These are phyloP conservation scores for Xylaria sp. DNA, from an alignment of 2,329 filamentous ascomycete genomes.

Conservation along the genomic window DNA sequence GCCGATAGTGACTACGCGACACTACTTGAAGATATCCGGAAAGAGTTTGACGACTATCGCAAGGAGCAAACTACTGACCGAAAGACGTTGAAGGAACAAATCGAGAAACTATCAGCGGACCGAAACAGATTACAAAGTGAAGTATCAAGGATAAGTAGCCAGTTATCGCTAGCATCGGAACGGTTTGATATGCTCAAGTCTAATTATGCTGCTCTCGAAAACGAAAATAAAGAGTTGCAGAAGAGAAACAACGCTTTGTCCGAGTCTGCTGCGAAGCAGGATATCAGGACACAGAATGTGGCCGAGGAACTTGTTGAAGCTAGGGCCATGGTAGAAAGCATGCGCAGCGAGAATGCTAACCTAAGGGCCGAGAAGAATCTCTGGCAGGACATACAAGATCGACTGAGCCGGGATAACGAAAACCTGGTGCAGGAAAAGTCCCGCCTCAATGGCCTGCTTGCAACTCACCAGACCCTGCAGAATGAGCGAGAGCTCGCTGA, in stretches of 20 bases:
- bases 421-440: slow-evolving; percentile 81
- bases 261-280: slow-evolving; percentile 86
- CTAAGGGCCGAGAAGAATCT: slow-evolving; percentile 93
- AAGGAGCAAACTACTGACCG: slow-evolving; percentile 84
- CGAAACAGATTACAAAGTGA: slow-evolving; percentile 84
- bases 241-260: slow-evolving; percentile 78
- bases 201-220: slow-evolving; percentile 83
- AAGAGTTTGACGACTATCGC: slow-evolving; percentile 87
- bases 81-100: slow-evolving; percentile 81
- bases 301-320: slow-evolving; percentile 92
- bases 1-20: slow-evolving; percentile 72
- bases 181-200: slow-evolving; percentile 88
- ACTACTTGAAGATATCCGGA: slow-evolving; percentile 84
- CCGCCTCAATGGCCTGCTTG: slow-evolving; percentile 80
- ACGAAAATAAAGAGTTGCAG: slow-evolving; percentile 84
- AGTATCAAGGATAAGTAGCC: slow-evolving; percentile 78
- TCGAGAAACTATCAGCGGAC: slow-evolving; percentile 79
- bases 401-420: slow-evolving; percentile 88
- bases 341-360: slow-evolving; percentile 89
- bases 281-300: slow-evolving; percentile 87
- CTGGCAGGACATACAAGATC: slow-evolving; percentile 91
- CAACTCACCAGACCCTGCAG: slow-evolving; percentile 84
- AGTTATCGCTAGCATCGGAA: slow-evolving; percentile 80
- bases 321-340: slow-evolving; percentile 79
- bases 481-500: slow-evolving; percentile 91